Evolutionary conservation across 2,329 filamentous ascomycete genomes (phyloP).

Genomic region (Blastomyces silverae): DNA sequence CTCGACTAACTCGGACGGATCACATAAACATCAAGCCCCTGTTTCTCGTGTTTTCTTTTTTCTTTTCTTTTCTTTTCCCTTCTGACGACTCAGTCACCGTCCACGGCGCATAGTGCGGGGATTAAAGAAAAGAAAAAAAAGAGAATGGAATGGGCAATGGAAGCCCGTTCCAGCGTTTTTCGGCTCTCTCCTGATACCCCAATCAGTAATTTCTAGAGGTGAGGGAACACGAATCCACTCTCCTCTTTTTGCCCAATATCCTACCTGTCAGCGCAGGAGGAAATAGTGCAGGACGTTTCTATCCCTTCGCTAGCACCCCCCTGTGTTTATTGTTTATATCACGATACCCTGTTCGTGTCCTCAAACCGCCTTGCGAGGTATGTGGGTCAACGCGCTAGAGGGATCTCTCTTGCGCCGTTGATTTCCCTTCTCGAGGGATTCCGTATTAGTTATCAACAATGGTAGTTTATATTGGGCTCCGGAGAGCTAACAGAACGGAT

Average conservation of each 20-base stretch:
- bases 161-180: not conserved
- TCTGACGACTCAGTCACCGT: not conserved
- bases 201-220: not conserved
- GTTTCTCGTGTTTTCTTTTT: not conserved
- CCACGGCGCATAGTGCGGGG: not conserved
- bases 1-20: not conserved
- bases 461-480: not conserved
- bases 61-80: not conserved
- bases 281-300: not conserved
- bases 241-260: not conserved
- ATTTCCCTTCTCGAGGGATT: too few species aligned
- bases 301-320: not conserved
- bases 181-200: not conserved
- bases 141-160: not conserved
- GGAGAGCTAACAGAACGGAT: not conserved
- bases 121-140: too few species aligned
- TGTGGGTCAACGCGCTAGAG: too few species aligned
- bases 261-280: not conserved
- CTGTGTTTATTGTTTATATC: too few species aligned
- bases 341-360: not conserved
- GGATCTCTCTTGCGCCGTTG: too few species aligned
- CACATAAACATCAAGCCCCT: conserved; percentile 1
- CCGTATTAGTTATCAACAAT: too few species aligned
- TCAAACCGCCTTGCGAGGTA: not conserved
- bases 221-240: not conserved